These are phyloP conservation scores for Globisporangium irregulare DNA, from an alignment of 352 stramenopile species.

Conservation along the genomic window DNA sequence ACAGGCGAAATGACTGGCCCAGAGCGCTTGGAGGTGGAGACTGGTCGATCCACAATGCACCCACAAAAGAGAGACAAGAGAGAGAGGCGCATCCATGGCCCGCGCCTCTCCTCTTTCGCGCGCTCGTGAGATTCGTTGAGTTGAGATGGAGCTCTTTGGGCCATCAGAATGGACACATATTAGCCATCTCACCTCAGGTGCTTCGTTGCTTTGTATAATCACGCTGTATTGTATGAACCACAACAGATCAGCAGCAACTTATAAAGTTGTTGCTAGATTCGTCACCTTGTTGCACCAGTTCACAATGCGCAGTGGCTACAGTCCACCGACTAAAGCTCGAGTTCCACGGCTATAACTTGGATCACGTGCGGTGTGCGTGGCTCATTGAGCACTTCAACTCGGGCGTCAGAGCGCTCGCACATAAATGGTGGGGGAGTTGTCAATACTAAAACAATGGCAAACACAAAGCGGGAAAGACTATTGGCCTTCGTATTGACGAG, in stretches of 20 bases:
- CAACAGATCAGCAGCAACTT: neutral
- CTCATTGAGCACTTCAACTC: neutral
- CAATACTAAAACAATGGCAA: neutral
- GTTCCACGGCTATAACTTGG: neutral
- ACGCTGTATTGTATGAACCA: neutral
- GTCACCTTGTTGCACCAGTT: neutral
- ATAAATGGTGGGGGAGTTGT: neutral
- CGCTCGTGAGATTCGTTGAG: neutral
- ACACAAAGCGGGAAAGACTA: neutral
- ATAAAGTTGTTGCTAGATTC: neutral
- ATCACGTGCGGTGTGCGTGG: neutral
- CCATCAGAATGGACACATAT: neutral
- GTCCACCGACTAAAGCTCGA: neutral
- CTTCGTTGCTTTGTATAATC: neutral
- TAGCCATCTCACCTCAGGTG: neutral
- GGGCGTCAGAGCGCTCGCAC: neutral
- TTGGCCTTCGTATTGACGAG: neutral
- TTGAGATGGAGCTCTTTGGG: neutral
- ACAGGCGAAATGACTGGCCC: neutral
- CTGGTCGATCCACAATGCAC: neutral
- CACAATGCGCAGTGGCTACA: neutral
- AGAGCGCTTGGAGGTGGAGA: neutral
- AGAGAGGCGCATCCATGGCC: neutral
- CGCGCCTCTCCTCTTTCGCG: neutral
- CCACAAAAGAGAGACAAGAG: neutral